Conservation (phyloP, 805 yeast genomes). For the Saturnispora halmiae region DNA sequence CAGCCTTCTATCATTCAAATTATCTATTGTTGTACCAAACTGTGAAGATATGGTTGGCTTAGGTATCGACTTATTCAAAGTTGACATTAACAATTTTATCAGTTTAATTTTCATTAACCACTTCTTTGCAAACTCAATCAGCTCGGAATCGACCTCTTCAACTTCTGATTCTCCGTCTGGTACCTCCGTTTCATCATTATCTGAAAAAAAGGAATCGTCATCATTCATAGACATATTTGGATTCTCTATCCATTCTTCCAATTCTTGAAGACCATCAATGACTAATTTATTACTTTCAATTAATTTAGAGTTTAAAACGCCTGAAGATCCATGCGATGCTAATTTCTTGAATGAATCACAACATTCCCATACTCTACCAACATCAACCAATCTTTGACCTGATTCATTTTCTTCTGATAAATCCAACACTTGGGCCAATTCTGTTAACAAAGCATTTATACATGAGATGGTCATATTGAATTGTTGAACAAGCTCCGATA, state of each 20-base stretch:
- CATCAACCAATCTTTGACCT: constrained; percentile 40
- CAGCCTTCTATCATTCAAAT: constrained; percentile 35
- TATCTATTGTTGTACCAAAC: constrained; percentile 38
- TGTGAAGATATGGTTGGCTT: constrained; percentile 19
- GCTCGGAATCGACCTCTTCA: constrained; percentile 16
- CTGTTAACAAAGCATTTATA: constrained; percentile 8
- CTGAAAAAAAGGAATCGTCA: constrained; percentile 38
- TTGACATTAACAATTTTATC: constrained; percentile 47
- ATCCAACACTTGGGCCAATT: constrained; percentile 15
- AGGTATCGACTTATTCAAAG: constrained; percentile 52
- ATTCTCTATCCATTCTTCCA: constrained; percentile 59
- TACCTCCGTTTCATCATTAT: constrained; percentile 14
- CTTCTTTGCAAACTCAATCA: constrained; percentile 29
- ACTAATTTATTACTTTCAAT: constrained; percentile 37
- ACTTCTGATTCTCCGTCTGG: constrained; percentile 15
- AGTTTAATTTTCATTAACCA: constrained; percentile 50
- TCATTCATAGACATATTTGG: constrained; percentile 36
- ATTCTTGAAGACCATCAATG: constrained; percentile 57
- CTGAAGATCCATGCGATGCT: constrained; percentile 43
- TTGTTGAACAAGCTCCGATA: constrained; percentile 25
- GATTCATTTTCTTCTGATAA: constrained; percentile 18
- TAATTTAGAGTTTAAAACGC: constrained; percentile 40
- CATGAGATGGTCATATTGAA: constrained; percentile 13
- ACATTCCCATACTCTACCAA: constrained; percentile 65
- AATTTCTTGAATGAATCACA: constrained; percentile 43